phyloP scores from a whole-genome alignment of 176 grass and related monocot species.

The Chloris gayana region DNA sequence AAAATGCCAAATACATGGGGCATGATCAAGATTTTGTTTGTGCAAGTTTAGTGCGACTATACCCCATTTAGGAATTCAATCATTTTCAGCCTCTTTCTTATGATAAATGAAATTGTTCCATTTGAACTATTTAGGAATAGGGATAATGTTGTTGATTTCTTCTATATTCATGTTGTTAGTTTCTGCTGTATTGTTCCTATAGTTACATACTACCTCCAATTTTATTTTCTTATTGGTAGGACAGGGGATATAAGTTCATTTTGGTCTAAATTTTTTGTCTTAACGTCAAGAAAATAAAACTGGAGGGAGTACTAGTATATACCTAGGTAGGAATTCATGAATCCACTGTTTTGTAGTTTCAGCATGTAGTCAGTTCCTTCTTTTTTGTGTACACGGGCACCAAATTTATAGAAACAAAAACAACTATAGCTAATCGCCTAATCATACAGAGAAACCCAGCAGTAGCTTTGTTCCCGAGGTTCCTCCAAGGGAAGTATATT shows the following conservation, averaged over 20 bases:
- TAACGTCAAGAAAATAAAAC: too few relatives aligned
- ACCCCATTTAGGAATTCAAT: neutral
- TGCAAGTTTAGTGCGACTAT: neutral
- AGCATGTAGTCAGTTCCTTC: neutral
- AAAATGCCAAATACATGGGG: neutral
- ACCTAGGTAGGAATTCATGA: neutral
- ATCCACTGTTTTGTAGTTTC: neutral
- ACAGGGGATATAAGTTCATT: too few relatives aligned
- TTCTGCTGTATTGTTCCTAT: neutral
- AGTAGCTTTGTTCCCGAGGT: neutral
- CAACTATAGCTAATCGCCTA: neutral
- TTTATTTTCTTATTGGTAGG: too few relatives aligned
- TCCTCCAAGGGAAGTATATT: too few relatives aligned
- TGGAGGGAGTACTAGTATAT: neutral
- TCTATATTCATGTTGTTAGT: neutral
- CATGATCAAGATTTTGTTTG: neutral
- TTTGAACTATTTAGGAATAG: neutral
- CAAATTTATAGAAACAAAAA: neutral
- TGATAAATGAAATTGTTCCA: neutral
- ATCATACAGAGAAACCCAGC: neutral
- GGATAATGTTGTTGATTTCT: neutral
- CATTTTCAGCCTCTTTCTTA: neutral
- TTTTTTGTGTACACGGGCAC: neutral
- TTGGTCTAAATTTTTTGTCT: too few relatives aligned
- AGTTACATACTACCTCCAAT: neutral